Evolutionary conservation across 371 early-diverging fungal species (phyloP), one percentile per base, ranked within the genome.

Genomic region (Mucor piriformis): DNA sequence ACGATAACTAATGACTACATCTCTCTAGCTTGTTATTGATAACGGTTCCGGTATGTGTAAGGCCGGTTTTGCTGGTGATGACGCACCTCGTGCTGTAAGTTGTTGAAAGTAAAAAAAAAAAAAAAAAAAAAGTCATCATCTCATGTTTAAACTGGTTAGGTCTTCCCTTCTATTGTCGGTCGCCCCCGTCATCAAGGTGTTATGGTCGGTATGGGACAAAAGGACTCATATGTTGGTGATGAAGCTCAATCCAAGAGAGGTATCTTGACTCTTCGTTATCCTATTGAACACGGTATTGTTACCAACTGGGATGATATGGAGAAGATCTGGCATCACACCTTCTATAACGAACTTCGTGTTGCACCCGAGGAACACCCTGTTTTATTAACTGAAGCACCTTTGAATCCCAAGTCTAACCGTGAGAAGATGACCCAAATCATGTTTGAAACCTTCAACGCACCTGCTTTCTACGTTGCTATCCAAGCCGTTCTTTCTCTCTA

Each of bases 301-400:
- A 97, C 94, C 85, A 97, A 99, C 94, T 99, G 99, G 99, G 99
- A 99, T 73, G 97, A 98, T 76, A 99, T 99, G 99, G 99, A 99
- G 86, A 99, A 99, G 86, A 99, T 99, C 76, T 99, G 99, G 96
- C 99, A 99, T 82, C 99, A 99, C 86, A 98, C 99, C 67, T 96
- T 96, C 86, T 91, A 88, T 79, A 90, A 88, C 72, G 88, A 88
- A 72, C 81, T 88, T 68, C 88, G 88, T 72, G 88, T 88, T 57
- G 88, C 88, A 55, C 88, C 88, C 70, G 95, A 96, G 79, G 97
- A 99, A 84, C 99, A 99, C 84, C 99, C 99, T 55, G 97, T 99
- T 56, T 84, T 99, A 61, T 88, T 98, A 67, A 99, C 99, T 56
- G 99, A 99, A 82, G 99, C 99, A 47, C 99, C 99, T 34, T 88